Evolutionary conservation across 2,329 filamentous ascomycete species (phyloP).

Genomic region (Cercospora sojina): DNA sequence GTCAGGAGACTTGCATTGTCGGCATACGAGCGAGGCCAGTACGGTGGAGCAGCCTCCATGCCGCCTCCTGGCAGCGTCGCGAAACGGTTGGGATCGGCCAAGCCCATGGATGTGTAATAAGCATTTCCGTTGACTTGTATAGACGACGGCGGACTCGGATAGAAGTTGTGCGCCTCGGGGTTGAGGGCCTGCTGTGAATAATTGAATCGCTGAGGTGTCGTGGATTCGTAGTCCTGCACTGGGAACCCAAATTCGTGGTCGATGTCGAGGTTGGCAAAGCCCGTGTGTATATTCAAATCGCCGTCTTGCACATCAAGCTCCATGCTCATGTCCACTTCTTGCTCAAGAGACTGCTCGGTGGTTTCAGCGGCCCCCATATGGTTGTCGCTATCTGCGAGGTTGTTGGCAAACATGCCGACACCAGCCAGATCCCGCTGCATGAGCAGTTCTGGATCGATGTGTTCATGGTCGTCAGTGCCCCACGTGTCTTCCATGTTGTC

Average conservation of each 20-base stretch:
- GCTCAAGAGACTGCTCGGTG: background rate
- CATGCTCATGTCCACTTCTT: background rate
- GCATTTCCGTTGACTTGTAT: background rate
- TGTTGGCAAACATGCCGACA: no score
- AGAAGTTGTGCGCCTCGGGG: background rate
- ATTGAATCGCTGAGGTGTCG: background rate
- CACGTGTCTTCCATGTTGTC: background rate
- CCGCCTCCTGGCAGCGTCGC: background rate
- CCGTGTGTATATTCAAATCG: background rate
- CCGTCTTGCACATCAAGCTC: background rate
- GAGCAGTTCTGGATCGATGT: conserved; percentile 7
- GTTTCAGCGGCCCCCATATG: background rate
- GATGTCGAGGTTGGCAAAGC: background rate
- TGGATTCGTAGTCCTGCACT: background rate
- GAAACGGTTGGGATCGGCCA: background rate
- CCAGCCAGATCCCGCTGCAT: background rate
- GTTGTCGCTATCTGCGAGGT: background rate
- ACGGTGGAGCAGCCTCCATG: background rate
- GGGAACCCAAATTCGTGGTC: background rate
- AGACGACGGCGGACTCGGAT: background rate
- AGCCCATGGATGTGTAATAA: background rate
- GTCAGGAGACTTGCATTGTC: background rate
- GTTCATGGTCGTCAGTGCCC: background rate
- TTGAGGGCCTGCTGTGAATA: background rate
- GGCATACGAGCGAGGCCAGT: background rate